These are phyloP conservation scores for Neopestalotiopsis rosae DNA, from an alignment of 2,329 filamentous ascomycete species.

Conservation along the genomic window DNA sequence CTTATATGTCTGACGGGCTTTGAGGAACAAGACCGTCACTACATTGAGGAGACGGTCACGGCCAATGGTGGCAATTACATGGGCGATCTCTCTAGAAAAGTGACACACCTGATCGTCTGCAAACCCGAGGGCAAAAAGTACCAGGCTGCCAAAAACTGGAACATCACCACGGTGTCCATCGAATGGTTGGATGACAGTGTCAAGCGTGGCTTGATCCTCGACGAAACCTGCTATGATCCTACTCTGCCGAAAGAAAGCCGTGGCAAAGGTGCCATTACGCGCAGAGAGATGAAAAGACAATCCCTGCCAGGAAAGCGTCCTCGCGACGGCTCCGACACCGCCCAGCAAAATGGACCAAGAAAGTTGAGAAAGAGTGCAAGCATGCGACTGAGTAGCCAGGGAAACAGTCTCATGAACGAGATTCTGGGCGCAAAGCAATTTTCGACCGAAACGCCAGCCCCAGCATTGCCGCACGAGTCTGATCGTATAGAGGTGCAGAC, in stretches of 20 bases:
- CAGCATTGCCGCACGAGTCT: slow-evolving; percentile 12
- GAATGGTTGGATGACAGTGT: slow-evolving; percentile 88
- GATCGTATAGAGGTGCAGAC: slow-evolving; percentile 8
- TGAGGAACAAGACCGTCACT: slow-evolving; percentile 43
- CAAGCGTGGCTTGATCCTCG: slow-evolving; percentile 86
- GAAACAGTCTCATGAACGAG: slow-evolving; percentile 87
- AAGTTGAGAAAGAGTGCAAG: slow-evolving; percentile 90
- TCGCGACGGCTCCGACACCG: slow-evolving; percentile 52
- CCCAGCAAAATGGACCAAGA: slow-evolving; percentile 65
- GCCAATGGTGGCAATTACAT: slow-evolving; percentile 83
- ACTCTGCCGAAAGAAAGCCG: slow-evolving; percentile 71
- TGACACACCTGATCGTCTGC: slow-evolving; percentile 86
- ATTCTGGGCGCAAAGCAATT: slow-evolving; percentile 66
- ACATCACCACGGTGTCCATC: slow-evolving; percentile 76
- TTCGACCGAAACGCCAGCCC: slow-evolving; percentile 33
- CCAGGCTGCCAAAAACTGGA: slow-evolving; percentile 83
- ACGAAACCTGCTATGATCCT: slow-evolving; percentile 86
- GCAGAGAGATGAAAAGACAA: slow-evolving; percentile 48
- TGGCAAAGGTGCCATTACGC: slow-evolving; percentile 78
- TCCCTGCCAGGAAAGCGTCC: slow-evolving; percentile 62
- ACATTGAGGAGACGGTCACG: slow-evolving; percentile 70
- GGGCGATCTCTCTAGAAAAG: slow-evolving; percentile 82
- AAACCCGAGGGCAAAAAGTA: slow-evolving; percentile 88
- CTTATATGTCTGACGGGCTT: slow-evolving; percentile 64
- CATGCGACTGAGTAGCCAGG: slow-evolving; percentile 79